Percentiles rank a stretch among this genome's conserved stretches.
phyloP scores from a whole-genome alignment of 225 moss, liverwort and hornwort species.

The Pseudisothecium myosuroides region DNA sequence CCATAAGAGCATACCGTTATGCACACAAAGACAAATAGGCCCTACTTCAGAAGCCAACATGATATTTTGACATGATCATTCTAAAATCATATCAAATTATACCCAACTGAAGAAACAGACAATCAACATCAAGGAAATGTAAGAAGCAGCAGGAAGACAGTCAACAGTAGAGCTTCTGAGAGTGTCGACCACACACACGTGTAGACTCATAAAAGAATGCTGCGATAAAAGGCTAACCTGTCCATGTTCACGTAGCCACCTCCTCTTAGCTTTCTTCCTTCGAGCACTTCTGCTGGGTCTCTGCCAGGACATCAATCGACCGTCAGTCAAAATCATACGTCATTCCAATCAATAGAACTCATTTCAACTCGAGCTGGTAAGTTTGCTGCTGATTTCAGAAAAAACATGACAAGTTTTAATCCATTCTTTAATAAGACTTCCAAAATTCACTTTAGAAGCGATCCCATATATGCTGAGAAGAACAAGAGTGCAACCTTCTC shows the following conservation, averaged over 20 bases:
- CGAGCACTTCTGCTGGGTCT: conserved; percentile 89
- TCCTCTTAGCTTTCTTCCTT: conserved; percentile 77
- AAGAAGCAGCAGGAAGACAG: not conserved
- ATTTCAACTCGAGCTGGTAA: not conserved
- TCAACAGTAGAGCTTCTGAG: not conserved
- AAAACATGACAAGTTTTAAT: not conserved
- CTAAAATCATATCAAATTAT: not conserved
- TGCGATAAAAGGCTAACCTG: conserved; percentile 24
- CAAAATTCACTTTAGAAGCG: not conserved
- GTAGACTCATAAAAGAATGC: not conserved
- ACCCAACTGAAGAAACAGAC: not conserved
- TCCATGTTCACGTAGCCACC: conserved; percentile 71
- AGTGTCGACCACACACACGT: not conserved
- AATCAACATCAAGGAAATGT: not conserved
- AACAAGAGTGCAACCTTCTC: conserved; percentile 24
- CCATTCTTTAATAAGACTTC: not conserved
- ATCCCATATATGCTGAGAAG: not conserved
- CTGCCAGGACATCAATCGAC: conserved; percentile 20
- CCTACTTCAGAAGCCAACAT: not conserved
- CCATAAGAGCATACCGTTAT: not conserved
- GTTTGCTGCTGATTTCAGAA: not conserved
- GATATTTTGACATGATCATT: not conserved
- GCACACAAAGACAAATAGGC: not conserved
- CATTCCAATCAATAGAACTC: not conserved
- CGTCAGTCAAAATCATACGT: not conserved